Evolutionary conservation across 495 filamentous ascomycete genomes (phyloP).

Genomic region (Aspergillus olivimuriae): DNA sequence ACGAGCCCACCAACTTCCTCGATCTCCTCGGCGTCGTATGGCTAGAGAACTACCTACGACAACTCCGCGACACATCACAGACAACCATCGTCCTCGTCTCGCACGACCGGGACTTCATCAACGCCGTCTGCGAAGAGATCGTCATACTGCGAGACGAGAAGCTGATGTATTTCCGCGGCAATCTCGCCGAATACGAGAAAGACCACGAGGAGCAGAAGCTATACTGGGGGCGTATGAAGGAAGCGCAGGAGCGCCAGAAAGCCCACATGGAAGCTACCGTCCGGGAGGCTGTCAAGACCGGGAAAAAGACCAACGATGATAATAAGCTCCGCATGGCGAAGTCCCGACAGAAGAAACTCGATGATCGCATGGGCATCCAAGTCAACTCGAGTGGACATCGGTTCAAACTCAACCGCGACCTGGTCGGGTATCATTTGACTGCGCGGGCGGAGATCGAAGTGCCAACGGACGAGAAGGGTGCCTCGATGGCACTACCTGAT

Average conservation of each 20-base stretch:
- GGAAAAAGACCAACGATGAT: conserved; percentile 66
- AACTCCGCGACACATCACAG: conserved; percentile 34
- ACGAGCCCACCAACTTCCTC: conserved; percentile 83
- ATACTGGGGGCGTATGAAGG: conserved; percentile 65
- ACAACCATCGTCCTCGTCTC: conserved; percentile 62
- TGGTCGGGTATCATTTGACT: conserved; percentile 51
- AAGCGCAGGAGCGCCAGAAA: conserved; percentile 69
- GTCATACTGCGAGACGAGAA: conserved; percentile 63
- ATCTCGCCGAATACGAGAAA: conserved; percentile 60
- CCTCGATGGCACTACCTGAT: conserved; percentile 50
- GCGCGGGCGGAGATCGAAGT: conserved; percentile 62
- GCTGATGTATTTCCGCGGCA: conserved; percentile 46
- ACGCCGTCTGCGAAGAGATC: conserved; percentile 67
- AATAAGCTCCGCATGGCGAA: conserved; percentile 76
- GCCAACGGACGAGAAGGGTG: conserved; percentile 55
- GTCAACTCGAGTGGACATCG: conserved; percentile 60
- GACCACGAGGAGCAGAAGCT: conserved; percentile 58
- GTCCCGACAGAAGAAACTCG: conserved; percentile 71
- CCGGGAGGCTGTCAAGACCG: conserved; percentile 58
- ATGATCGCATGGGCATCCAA: conserved; percentile 70
- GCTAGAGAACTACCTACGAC: conserved; percentile 64
- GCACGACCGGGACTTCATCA: conserved; percentile 71
- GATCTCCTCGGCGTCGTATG: conserved; percentile 79
- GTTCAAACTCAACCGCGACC: conserved; percentile 75
- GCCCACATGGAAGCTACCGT: conserved; percentile 73